These are phyloP conservation scores for Starmerella floricola DNA, from an alignment of 805 yeast genomes.

Conservation along the genomic window DNA sequence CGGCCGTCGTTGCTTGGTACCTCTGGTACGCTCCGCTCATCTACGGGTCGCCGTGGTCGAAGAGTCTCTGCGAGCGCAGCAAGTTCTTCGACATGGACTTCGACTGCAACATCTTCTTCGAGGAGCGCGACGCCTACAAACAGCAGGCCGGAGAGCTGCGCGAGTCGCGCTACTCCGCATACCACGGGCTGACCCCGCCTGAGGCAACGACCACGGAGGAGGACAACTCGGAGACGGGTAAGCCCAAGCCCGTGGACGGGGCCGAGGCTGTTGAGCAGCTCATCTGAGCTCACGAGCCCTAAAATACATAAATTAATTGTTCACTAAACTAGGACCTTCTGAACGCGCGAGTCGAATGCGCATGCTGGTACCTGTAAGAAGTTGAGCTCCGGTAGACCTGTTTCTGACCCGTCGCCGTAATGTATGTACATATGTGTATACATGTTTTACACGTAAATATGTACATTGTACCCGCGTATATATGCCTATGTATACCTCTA, in stretches of 20 bases:
- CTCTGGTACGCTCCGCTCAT: slow-evolving; percentile 55
- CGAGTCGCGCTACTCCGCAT: slow-evolving; percentile 17
- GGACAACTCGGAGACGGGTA: not conserved
- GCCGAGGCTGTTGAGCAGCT: too few species aligned
- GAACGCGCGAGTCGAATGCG: too few species aligned
- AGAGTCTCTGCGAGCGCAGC: slow-evolving; percentile 47
- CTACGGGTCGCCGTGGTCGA: slow-evolving; percentile 74
- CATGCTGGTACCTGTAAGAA: too few species aligned
- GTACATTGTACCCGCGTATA: too few species aligned
- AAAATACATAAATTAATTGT: too few species aligned
- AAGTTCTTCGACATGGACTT: slow-evolving; percentile 77
- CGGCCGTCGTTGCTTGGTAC: slow-evolving; percentile 44
- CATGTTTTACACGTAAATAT: too few species aligned
- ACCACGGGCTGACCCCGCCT: slow-evolving; percentile 12
- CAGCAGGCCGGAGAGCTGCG: slow-evolving; percentile 16
- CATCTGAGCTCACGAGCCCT: too few species aligned
- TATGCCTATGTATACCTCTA: too few species aligned
- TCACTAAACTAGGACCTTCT: too few species aligned
- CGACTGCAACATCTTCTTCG: slow-evolving; percentile 51
- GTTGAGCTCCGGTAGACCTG: too few species aligned
- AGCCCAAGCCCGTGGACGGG: not conserved
- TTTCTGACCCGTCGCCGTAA: too few species aligned
- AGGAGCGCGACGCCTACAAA: slow-evolving; percentile 23
- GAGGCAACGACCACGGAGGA: slow-evolving; percentile 8
- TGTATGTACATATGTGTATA: too few species aligned